Evolutionary conservation across 116 monocot genomes (phyloP).

Genomic region (Posidonia oceanica): DNA sequence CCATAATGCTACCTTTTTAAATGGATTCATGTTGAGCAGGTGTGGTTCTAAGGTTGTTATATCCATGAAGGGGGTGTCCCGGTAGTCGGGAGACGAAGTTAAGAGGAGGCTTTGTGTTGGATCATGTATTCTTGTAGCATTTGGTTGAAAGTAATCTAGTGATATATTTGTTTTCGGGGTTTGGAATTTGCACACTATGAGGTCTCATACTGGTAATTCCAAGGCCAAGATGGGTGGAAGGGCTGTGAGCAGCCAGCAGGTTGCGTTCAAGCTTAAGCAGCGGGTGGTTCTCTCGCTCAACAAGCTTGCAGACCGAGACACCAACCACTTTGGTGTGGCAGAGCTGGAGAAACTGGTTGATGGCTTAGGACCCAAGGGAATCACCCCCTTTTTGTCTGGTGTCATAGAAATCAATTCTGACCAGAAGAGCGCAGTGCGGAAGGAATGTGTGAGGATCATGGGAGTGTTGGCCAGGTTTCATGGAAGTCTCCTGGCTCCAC

Average conservation of each 20-base stretch:
- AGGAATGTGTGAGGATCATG: conserved; percentile 73
- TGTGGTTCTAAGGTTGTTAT: no score
- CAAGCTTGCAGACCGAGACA: conserved; percentile 81
- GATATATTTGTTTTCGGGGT: neutral
- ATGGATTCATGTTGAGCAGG: no score
- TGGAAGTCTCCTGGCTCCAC: conserved; percentile 30
- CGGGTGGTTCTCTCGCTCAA: conserved; percentile 50
- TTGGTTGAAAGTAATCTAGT: neutral
- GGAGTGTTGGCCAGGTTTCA: conserved; percentile 52
- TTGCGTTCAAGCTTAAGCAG: conserved; percentile 66
- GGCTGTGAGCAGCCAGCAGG: conserved; percentile 24
- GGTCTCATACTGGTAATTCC: conserved; percentile 8
- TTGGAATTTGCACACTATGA: conserved; percentile 14
- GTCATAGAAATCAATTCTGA: conserved; percentile 55
- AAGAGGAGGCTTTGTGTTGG: neutral
- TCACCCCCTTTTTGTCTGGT: conserved; percentile 73
- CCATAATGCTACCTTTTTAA: no score
- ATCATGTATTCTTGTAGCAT: neutral
- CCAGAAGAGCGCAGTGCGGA: conserved; percentile 60
- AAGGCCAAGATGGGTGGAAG: conserved; percentile 28
- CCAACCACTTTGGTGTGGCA: conserved; percentile 60
- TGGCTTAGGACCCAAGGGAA: conserved; percentile 39
- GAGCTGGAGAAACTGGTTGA: conserved; percentile 54
- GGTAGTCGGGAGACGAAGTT: neutral
- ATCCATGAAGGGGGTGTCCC: no score